A percentile compares a stretch with the other conserved stretches of the same genome.
phyloP scores from a whole-genome alignment of 176 grass and related monocot genomes.

The Bromus sterilis region DNA sequence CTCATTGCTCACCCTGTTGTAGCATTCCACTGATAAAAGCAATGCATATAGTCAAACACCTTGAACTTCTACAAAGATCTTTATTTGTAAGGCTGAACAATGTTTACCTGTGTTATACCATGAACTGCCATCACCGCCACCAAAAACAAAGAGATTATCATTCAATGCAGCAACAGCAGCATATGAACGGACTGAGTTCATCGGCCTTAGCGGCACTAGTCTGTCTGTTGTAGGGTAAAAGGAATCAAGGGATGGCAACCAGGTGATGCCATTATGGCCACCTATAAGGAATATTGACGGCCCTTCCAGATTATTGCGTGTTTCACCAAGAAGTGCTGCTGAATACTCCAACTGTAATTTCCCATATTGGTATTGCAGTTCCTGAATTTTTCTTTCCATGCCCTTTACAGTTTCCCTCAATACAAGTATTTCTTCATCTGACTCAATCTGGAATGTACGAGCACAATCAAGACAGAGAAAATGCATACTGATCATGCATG shows the following conservation, averaged over 20 bases:
- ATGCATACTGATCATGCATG: neutral
- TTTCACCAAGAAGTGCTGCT: slow-evolving; percentile 6
- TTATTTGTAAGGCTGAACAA: slow-evolving; percentile 8
- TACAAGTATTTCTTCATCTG: slow-evolving; percentile 57
- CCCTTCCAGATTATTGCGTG: neutral
- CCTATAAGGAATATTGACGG: slow-evolving; percentile 57
- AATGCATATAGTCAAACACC: neutral
- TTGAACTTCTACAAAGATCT: slow-evolving; percentile 8
- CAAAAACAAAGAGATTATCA: slow-evolving; percentile 55
- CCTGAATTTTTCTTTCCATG: slow-evolving; percentile 42
- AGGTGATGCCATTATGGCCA: slow-evolving; percentile 52
- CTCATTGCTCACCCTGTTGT: slow-evolving; percentile 33
- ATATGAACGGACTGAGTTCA: slow-evolving; percentile 60
- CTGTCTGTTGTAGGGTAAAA: slow-evolving; percentile 56
- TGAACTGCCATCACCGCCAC: slow-evolving; percentile 59
- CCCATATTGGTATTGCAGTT: slow-evolving; percentile 43
- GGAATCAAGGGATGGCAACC: slow-evolving; percentile 55
- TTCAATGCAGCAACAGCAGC: slow-evolving; percentile 45
- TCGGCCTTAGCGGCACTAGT: slow-evolving; percentile 46
- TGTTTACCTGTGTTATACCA: slow-evolving; percentile 34
- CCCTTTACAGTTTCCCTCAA: slow-evolving; percentile 45
- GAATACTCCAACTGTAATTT: slow-evolving; percentile 45
- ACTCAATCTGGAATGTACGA: slow-evolving; percentile 45
- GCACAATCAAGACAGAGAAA: slow-evolving; percentile 2
- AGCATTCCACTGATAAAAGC: slow-evolving; percentile 62